phyloP scores from a whole-genome alignment of 257 asterid genomes.

The Datura wrightii region DNA sequence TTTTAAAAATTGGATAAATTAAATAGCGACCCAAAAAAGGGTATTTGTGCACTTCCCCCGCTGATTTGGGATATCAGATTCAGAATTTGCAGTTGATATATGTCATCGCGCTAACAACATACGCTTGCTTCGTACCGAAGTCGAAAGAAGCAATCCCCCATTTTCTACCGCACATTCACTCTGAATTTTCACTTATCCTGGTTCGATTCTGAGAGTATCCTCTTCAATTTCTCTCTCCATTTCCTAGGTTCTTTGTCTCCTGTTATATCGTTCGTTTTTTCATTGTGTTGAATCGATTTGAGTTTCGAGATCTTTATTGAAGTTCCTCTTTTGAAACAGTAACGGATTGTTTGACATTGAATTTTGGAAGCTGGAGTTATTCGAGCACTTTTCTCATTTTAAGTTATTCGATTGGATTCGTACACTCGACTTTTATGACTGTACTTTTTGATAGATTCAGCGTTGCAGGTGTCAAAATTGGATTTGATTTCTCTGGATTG shows the following conservation, averaged over 20 bases:
- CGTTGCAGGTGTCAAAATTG: constrained; percentile 28
- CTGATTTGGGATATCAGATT: background rate
- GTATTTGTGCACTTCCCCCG: no score
- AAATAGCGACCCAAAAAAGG: no score
- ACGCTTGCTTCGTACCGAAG: constrained; percentile 26
- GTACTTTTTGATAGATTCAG: background rate
- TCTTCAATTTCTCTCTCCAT: background rate
- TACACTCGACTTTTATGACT: background rate
- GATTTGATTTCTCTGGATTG: constrained; percentile 41
- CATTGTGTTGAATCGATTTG: background rate
- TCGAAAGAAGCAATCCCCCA: background rate
- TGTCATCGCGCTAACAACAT: constrained; percentile 20
- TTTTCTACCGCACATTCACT: background rate
- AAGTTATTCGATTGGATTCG: background rate
- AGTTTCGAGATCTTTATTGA: background rate
- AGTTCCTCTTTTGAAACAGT: background rate
- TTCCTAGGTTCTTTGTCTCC: background rate
- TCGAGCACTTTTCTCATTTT: background rate
- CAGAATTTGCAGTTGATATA: background rate
- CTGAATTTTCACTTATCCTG: background rate
- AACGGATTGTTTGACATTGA: constrained; percentile 1
- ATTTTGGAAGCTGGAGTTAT: background rate
- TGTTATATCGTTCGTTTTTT: background rate
- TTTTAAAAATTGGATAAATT: no score
- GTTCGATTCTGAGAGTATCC: background rate